These are phyloP conservation scores for Epichloe typhina DNA, from an alignment of 2,329 filamentous ascomycete genomes.

Conservation along the genomic window DNA sequence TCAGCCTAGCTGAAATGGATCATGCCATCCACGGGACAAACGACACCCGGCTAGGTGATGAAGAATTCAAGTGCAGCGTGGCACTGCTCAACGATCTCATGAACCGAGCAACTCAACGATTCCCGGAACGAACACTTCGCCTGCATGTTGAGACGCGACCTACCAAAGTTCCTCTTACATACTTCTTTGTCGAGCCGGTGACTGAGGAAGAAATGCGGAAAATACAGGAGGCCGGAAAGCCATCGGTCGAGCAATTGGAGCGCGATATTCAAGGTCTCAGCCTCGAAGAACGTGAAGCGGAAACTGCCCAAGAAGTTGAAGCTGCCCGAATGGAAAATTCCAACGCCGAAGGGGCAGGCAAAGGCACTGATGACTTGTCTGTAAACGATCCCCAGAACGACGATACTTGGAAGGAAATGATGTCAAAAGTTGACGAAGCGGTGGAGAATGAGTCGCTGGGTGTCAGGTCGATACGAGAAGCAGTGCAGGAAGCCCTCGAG, in stretches of 20 bases:
- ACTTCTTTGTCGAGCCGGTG: slow-evolving; percentile 82
- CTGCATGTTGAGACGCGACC: slow-evolving; percentile 69
- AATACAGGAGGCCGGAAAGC: slow-evolving; percentile 58
- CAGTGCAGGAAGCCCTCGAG: slow-evolving; percentile 40
- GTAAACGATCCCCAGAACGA: slow-evolving; percentile 17
- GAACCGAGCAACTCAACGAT: slow-evolving; percentile 59
- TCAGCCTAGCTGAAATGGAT: slow-evolving; percentile 80
- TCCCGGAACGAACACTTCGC: slow-evolving; percentile 63
- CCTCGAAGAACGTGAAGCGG: slow-evolving; percentile 17
- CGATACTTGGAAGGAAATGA: slow-evolving; percentile 40
- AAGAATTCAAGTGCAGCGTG: slow-evolving; percentile 76
- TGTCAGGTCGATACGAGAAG: slow-evolving; percentile 36
- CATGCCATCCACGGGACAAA: slow-evolving; percentile 68
- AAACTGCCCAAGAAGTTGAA: slow-evolving; percentile 8
- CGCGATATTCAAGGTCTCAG: slow-evolving; percentile 41
- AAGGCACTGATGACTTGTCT: slow-evolving; percentile 9
- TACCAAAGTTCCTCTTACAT: slow-evolving; percentile 53
- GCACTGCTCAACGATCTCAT: slow-evolving; percentile 67
- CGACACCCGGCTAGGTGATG: slow-evolving; percentile 55
- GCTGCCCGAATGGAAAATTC: slow-evolving; percentile 9
- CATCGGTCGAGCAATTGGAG: slow-evolving; percentile 57
- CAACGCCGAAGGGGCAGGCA: slow-evolving; percentile 12
- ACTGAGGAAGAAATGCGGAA: slow-evolving; percentile 54
- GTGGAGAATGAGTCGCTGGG: slow-evolving; percentile 45
- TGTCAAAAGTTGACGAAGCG: slow-evolving; percentile 39